A percentile compares a stretch with the other conserved stretches of the same genome.
phyloP scores from a whole-genome alignment of 2,329 filamentous ascomycete genomes.

The Phialophora chinensis region DNA sequence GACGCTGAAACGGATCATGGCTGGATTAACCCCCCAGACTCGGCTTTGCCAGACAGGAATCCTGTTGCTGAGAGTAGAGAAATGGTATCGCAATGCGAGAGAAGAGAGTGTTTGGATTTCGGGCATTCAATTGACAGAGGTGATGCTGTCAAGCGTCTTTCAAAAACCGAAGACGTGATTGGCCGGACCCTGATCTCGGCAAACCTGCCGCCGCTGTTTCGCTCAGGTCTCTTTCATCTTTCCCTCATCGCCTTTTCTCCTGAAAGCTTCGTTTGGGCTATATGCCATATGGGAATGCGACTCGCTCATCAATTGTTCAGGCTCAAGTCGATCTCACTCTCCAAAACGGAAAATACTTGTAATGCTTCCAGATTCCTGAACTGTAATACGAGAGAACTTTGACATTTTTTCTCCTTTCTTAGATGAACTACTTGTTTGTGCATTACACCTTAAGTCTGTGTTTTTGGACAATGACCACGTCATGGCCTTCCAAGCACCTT shows the following conservation, averaged over 20 bases:
- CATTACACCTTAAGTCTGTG: no score
- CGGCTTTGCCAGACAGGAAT: not conserved
- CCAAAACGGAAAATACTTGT: no score
- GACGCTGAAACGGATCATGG: not conserved
- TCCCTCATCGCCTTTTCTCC: not conserved
- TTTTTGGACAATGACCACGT: not conserved
- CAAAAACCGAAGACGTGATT: not conserved
- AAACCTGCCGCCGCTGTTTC: not conserved
- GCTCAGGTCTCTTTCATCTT: not conserved
- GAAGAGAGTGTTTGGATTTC: not conserved
- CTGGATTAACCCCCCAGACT: not conserved
- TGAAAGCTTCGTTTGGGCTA: not conserved
- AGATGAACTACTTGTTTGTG: not conserved
- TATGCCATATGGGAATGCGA: not conserved
- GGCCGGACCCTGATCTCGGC: not conserved
- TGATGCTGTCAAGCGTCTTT: not conserved
- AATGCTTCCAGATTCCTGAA: not conserved
- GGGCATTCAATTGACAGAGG: not conserved
- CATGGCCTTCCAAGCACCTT: not conserved
- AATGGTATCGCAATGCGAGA: not conserved
- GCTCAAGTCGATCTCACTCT: not conserved
- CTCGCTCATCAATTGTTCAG: not conserved
- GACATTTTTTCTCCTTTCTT: not conserved
- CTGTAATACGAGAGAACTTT: not conserved
- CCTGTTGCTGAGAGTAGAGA: not conserved